Evolutionary conservation across 208 protist genomes (phyloP).

Genomic region (Leishmania aethiopica): DNA sequence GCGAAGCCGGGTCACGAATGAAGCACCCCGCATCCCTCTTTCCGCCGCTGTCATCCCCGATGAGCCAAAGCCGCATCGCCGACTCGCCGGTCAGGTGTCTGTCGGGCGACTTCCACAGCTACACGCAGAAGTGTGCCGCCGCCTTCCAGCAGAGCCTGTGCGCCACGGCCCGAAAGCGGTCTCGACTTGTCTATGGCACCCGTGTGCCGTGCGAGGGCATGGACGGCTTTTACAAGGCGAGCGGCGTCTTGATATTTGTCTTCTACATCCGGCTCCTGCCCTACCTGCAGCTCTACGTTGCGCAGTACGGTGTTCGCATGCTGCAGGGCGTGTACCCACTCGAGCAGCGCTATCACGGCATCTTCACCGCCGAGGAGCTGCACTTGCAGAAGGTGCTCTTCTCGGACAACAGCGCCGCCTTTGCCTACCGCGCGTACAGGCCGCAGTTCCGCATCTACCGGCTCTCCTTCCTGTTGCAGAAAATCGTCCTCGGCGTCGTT

Average conservation of each 20-base stretch:
- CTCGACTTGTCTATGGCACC: conserved; percentile 58
- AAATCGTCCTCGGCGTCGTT: conserved; percentile 58
- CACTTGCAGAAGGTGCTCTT: conserved; percentile 70
- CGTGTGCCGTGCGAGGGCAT: conserved; percentile 53
- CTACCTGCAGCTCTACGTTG: conserved; percentile 53
- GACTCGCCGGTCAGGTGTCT: conserved; percentile 32
- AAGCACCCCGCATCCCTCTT: conserved; percentile 41
- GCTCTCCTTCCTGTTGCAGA: conserved; percentile 70
- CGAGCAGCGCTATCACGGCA: conserved; percentile 56
- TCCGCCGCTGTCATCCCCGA: neutral
- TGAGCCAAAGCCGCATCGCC: neutral
- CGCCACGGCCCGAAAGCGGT: conserved; percentile 10
- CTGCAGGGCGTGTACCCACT: conserved; percentile 68
- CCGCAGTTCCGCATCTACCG: conserved; percentile 55
- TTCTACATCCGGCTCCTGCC: conserved; percentile 57
- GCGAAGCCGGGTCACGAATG: conserved; percentile 37
- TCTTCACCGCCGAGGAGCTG: conserved; percentile 58
- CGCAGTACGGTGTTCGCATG: conserved; percentile 47
- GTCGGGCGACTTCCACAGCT: conserved; percentile 45
- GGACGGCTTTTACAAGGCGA: conserved; percentile 42
- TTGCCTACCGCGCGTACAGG: conserved; percentile 68
- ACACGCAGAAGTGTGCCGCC: conserved; percentile 49
- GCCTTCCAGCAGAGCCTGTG: conserved; percentile 42
- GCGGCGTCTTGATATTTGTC: conserved; percentile 39
- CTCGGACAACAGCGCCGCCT: conserved; percentile 55